Evolutionary conservation across 2,329 filamentous ascomycete species (phyloP).

Genomic region (Tolypocladium paradoxum): DNA sequence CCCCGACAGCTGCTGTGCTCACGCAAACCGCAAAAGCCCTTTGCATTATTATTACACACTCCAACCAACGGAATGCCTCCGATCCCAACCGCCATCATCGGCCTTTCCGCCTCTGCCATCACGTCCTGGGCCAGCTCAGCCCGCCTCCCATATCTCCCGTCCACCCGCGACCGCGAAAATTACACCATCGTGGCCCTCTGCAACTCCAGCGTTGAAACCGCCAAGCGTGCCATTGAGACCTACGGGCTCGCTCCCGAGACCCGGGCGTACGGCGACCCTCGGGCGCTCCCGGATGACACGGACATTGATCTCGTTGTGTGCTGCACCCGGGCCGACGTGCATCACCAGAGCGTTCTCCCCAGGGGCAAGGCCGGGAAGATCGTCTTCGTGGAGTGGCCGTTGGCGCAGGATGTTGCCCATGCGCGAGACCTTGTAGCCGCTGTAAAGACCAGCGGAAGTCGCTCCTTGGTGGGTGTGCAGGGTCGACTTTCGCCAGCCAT

Average conservation of each 20-base stretch:
- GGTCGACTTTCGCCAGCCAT: slow-evolving; percentile 33
- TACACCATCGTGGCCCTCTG: slow-evolving; percentile 41
- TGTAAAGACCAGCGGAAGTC: slow-evolving; percentile 21
- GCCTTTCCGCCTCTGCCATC: slow-evolving; percentile 40
- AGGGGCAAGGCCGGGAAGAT: slow-evolving; percentile 40
- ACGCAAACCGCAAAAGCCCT: background rate
- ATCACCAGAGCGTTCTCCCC: slow-evolving; percentile 33
- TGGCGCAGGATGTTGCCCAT: slow-evolving; percentile 31
- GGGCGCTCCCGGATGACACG: slow-evolving; percentile 34
- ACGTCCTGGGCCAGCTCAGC: slow-evolving; percentile 43
- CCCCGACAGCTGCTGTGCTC: no score
- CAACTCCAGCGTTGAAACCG: slow-evolving; percentile 36
- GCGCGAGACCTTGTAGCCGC: slow-evolving; percentile 29
- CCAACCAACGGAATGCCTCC: slow-evolving; percentile 25
- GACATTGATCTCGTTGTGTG: slow-evolving; percentile 45
- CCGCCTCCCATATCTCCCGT: slow-evolving; percentile 50
- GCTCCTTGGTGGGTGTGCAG: slow-evolving; percentile 35
- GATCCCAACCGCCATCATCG: slow-evolving; percentile 46
- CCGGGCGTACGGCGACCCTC: slow-evolving; percentile 38
- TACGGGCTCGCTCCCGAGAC: slow-evolving; percentile 30
- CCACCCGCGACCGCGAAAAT: slow-evolving; percentile 27
- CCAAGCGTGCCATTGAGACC: slow-evolving; percentile 28
- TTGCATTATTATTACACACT: background rate
- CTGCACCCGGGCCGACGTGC: slow-evolving; percentile 41
- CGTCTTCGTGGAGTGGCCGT: slow-evolving; percentile 48